phyloP scores from a whole-genome alignment of 2,329 filamentous ascomycete genomes.

The Purpureocillium takamizusanense region DNA sequence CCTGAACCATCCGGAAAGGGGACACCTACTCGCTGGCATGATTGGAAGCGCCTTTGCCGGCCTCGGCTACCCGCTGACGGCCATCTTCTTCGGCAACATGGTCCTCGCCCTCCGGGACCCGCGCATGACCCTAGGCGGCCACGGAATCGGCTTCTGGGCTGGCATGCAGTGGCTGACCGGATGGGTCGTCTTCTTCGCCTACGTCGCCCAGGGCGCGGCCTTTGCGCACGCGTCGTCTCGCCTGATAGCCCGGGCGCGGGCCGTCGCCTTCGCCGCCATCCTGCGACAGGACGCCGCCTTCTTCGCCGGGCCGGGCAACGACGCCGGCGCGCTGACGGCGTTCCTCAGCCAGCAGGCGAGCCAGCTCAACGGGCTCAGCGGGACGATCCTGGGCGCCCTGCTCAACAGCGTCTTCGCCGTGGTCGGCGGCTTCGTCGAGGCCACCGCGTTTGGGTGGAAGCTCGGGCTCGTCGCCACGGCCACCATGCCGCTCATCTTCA shows the following conservation, averaged over 20 bases:
- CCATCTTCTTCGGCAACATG: conserved; percentile 1
- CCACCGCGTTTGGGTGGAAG: conserved; percentile 33
- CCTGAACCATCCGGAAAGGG: background rate
- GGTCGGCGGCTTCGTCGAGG: conserved; percentile 26
- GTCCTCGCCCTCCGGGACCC: background rate
- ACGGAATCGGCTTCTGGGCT: conserved; percentile 1
- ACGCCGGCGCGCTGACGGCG: conserved; percentile 21
- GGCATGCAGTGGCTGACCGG: background rate
- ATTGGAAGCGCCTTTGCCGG: background rate
- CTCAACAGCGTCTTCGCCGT: conserved; percentile 31
- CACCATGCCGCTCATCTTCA: conserved; percentile 29
- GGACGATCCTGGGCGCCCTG: conserved; percentile 31
- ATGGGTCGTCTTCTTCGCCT: background rate
- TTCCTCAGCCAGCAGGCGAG: conserved; percentile 22
- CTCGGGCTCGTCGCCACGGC: conserved; percentile 33
- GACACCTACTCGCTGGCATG: background rate
- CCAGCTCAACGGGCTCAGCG: conserved; percentile 35
- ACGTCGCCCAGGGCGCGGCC: background rate
- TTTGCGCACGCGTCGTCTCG: background rate
- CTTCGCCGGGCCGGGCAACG: conserved; percentile 23
- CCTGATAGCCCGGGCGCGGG: conserved; percentile 2
- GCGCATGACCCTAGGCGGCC: background rate
- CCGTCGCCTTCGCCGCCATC: conserved; percentile 15
- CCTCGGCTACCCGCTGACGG: background rate
- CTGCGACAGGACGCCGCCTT: conserved; percentile 31